Conservation (phyloP, 352 stramenopile species). For the Phytopythium kandeliae region DNA sequence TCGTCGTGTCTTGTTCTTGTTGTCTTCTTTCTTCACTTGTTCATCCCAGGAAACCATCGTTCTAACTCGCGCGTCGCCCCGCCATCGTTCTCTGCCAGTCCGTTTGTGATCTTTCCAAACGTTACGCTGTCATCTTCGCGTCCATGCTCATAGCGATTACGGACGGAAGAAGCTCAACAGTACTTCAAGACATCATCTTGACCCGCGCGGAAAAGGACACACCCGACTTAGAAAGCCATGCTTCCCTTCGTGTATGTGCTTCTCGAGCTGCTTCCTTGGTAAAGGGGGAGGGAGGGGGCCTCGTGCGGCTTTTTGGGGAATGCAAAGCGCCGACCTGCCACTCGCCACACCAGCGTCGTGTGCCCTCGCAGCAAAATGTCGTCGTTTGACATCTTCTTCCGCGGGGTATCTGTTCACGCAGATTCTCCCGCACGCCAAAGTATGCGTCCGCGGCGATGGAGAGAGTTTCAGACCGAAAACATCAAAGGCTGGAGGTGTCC, state of each 20-base stretch:
- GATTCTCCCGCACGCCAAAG: background rate
- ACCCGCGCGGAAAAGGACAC: slow-evolving; percentile 59
- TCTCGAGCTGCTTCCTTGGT: slow-evolving; percentile 64
- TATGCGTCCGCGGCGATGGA: background rate
- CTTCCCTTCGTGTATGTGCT: slow-evolving; percentile 71
- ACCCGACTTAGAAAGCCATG: slow-evolving; percentile 89
- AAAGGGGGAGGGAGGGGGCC: slow-evolving; percentile 47
- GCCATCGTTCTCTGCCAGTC: slow-evolving; percentile 76
- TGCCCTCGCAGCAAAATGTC: background rate
- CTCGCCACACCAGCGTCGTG: background rate
- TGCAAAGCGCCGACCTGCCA: slow-evolving; percentile 14
- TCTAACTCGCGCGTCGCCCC: slow-evolving; percentile 64
- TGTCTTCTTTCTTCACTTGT: slow-evolving; percentile 67
- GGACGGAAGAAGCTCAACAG: slow-evolving; percentile 54
- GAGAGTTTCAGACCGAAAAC: slow-evolving; percentile 12
- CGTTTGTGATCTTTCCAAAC: slow-evolving; percentile 52
- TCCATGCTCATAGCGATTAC: slow-evolving; percentile 63
- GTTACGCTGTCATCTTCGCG: slow-evolving; percentile 30
- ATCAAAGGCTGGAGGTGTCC: slow-evolving; percentile 6
- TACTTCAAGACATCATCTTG: slow-evolving; percentile 75
- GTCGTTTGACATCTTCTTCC: background rate
- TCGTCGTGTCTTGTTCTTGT: slow-evolving; percentile 38
- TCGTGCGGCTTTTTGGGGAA: slow-evolving; percentile 68
- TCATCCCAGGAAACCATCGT: slow-evolving; percentile 82
- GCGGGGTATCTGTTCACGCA: background rate